Evolutionary conservation across 2,329 filamentous ascomycete genomes (phyloP).

Genomic region (Fusarium sororula): DNA sequence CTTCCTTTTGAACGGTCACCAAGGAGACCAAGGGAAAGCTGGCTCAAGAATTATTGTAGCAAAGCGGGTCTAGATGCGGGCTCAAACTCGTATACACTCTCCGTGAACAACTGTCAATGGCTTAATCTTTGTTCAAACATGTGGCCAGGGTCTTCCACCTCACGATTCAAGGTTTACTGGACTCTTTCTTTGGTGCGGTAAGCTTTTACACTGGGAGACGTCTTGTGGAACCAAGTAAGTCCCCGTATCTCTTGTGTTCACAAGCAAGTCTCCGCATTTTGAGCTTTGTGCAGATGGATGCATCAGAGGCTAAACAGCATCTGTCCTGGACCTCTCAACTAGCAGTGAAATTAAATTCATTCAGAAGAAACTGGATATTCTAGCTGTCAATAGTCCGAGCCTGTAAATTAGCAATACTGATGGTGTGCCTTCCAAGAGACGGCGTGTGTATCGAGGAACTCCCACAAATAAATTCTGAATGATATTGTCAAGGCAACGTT

Average conservation of each 20-base stretch:
- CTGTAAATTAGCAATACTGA: no score
- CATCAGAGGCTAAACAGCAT: background rate
- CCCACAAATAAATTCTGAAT: background rate
- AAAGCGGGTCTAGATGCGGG: no score
- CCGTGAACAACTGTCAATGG: accelerated
- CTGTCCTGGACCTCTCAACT: background rate
- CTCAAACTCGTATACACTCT: background rate
- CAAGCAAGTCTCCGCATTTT: background rate
- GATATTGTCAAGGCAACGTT: accelerated
- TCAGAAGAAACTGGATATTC: background rate
- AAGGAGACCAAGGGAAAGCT: no score
- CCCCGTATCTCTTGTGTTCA: accelerated
- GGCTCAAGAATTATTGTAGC: no score
- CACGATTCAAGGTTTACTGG: accelerated
- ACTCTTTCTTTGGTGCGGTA: accelerated
- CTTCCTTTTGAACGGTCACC: background rate
- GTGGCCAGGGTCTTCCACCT: accelerated
- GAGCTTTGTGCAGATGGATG: background rate
- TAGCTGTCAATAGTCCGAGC: accelerated
- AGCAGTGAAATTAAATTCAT: accelerated
- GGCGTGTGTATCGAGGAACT: no score
- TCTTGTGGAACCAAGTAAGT: background rate
- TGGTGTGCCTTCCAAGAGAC: background rate
- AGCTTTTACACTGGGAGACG: accelerated
- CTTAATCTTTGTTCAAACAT: no score